phyloP scores from a whole-genome alignment of 1,284 basidiomycete genomes.

The Boletus subluridellus region DNA sequence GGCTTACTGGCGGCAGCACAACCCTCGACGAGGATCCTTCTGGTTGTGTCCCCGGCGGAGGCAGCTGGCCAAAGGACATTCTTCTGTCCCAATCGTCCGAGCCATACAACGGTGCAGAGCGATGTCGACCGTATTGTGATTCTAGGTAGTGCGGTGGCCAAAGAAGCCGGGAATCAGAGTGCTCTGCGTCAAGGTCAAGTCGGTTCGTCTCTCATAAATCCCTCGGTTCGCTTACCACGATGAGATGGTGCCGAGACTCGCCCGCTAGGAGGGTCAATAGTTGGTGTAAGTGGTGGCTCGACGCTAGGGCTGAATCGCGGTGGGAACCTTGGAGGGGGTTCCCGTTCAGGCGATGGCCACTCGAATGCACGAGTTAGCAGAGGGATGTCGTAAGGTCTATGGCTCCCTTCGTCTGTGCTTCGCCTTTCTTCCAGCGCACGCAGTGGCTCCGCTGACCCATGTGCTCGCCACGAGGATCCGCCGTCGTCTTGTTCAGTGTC shows the following conservation, averaged over 20 bases:
- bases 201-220: neutral
- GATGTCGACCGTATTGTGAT: slow-evolving; percentile 25
- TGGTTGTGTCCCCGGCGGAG: slow-evolving; percentile 8
- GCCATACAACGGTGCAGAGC: slow-evolving; percentile 28
- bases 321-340: slow-evolving; percentile 10
- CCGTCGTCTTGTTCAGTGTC: slow-evolving; percentile 35
- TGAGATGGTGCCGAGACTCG: slow-evolving; percentile 12
- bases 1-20: slow-evolving; percentile 29
- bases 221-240: slow-evolving; percentile 19
- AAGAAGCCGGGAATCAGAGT: slow-evolving; percentile 18
- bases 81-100: slow-evolving; percentile 24
- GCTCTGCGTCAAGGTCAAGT: slow-evolving; percentile 19
- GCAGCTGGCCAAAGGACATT: slow-evolving; percentile 23
- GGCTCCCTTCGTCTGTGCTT: slow-evolving; percentile 18
- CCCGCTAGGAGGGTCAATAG: slow-evolving; percentile 8
- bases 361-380: slow-evolving; percentile 25
- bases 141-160: slow-evolving; percentile 19
- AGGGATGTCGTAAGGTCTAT: slow-evolving; percentile 17
- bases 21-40: slow-evolving; percentile 26
- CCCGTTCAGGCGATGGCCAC: slow-evolving; percentile 24
- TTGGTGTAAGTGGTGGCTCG: slow-evolving; percentile 21
- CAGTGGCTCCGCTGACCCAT: slow-evolving; percentile 13
- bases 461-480: slow-evolving; percentile 25
- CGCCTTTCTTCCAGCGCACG: slow-evolving; percentile 11
- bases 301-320: slow-evolving; percentile 7